phyloP scores from a whole-genome alignment of 2,329 filamentous ascomycete genomes.

The Mollisiaceae sp. region DNA sequence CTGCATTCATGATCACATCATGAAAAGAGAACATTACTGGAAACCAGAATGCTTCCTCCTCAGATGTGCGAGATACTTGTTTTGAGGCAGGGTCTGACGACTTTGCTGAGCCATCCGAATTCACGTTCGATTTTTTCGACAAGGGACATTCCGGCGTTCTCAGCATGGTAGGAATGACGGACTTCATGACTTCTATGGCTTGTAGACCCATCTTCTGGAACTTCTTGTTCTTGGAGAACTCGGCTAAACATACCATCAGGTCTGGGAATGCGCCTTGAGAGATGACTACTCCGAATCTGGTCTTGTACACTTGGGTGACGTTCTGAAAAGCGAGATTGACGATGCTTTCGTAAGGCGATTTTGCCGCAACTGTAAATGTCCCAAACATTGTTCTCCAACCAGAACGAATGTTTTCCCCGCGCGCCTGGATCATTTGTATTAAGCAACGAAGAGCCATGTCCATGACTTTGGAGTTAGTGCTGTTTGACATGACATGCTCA shows the following conservation, averaged over 20 bases:
- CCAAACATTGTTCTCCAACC: constrained; percentile 99
- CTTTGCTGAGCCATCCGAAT: constrained; percentile 44
- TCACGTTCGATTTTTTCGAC: constrained; percentile 62
- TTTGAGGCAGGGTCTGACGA: constrained; percentile 50
- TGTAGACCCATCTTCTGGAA: constrained; percentile 99
- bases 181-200: constrained; percentile 93
- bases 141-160: constrained; percentile 94
- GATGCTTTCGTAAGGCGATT: constrained; percentile 92
- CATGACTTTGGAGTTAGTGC: constrained; percentile 88
- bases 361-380: constrained; percentile 93
- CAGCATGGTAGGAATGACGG: constrained; percentile 92
- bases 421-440: constrained; percentile 98
- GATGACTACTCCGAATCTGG: constrained; percentile 93
- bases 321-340: constrained; percentile 98
- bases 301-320: constrained; percentile 93
- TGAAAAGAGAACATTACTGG: constrained; percentile 98
- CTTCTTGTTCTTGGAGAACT: constrained; percentile 97
- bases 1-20: constrained; percentile 98
- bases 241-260: constrained; percentile 91
- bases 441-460: constrained; percentile 96
- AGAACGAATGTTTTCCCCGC: constrained; percentile 94
- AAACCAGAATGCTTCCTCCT: constrained; percentile 99
- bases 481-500: constrained; percentile 95
- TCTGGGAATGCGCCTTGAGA: constrained; percentile 97
- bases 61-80: constrained; percentile 78